Conservation (phyloP, 1,284 basidiomycete genomes). For the Moniliella sp. region DNA sequence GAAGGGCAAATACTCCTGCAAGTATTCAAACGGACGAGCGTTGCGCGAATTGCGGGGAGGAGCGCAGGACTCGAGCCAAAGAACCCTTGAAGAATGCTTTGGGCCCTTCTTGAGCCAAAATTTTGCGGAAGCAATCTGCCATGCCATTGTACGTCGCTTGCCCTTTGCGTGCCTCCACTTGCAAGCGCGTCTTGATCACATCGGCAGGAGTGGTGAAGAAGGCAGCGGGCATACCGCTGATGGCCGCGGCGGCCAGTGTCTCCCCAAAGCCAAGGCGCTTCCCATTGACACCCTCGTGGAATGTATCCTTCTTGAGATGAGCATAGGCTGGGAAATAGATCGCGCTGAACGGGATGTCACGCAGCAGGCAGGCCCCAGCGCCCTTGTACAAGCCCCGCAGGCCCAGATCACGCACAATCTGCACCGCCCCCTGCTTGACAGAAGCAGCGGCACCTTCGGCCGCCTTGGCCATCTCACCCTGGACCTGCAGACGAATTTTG, state of each 20-base stretch:
- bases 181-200: slow-evolving; percentile 93
- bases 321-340: slow-evolving; percentile 40
- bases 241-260: slow-evolving; percentile 59
- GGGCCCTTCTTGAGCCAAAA: slow-evolving; percentile 60
- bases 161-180: slow-evolving; percentile 75
- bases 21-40: slow-evolving; percentile 64
- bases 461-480: slow-evolving; percentile 68
- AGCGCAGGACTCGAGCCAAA: slow-evolving; percentile 65
- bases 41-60: slow-evolving; percentile 55
- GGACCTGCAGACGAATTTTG: slow-evolving; percentile 88
- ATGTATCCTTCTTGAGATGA: slow-evolving; percentile 61
- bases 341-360: slow-evolving; percentile 67
- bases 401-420: slow-evolving; percentile 78
- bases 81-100: slow-evolving; percentile 86
- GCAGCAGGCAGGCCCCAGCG: slow-evolving; percentile 56
- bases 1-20: too few relatives aligned
- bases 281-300: slow-evolving; percentile 81
- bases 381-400: slow-evolving; percentile 79
- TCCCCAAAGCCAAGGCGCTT: slow-evolving; percentile 79
- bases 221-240: slow-evolving; percentile 69
- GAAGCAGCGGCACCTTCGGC: slow-evolving; percentile 50
- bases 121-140: slow-evolving; percentile 67
- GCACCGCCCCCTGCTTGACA: slow-evolving; percentile 61
- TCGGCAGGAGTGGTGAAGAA: slow-evolving; percentile 42
- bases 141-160: slow-evolving; percentile 82